A percentile compares a stretch with the other conserved stretches of the same genome.
Conservation (phyloP, 1,284 basidiomycete genomes). For the Trametes versicolor region DNA sequence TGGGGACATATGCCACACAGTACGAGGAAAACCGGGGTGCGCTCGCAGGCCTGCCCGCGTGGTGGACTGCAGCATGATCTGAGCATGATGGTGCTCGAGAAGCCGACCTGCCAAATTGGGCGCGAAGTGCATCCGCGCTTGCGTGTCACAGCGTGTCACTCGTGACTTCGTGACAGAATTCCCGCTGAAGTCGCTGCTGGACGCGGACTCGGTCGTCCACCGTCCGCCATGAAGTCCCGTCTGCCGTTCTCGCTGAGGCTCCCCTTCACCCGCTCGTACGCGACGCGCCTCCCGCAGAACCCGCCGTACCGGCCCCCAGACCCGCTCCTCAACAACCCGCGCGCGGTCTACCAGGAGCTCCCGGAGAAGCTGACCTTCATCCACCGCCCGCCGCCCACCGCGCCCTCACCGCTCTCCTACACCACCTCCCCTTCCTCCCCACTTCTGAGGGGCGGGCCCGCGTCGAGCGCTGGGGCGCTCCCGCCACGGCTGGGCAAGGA, state of each 20-base stretch:
- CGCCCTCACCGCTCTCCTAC: conserved; percentile 74
- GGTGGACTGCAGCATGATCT: too few relatives aligned
- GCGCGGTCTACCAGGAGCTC: conserved; percentile 64
- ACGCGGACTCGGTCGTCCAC: conserved; percentile 10
- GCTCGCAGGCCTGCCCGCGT: background rate
- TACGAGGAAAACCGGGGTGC: background rate
- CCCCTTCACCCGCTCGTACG: conserved; percentile 45
- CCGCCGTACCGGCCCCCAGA: conserved; percentile 73
- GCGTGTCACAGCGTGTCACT: conserved; percentile 7
- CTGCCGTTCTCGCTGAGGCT: conserved; percentile 30
- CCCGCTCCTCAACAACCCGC: conserved; percentile 67
- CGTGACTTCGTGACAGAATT: conserved; percentile 11
- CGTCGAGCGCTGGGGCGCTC: conserved; percentile 48
- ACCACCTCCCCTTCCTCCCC: conserved; percentile 75
- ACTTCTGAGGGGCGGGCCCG: conserved; percentile 55
- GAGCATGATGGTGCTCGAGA: background rate
- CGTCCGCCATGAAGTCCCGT: conserved; percentile 35
- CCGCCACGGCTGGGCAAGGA: conserved; percentile 53
- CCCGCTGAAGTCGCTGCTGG: background rate
- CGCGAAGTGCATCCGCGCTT: background rate
- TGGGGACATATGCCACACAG: background rate
- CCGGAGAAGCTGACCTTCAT: conserved; percentile 75
- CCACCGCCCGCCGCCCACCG: conserved; percentile 79
- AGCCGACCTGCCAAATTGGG: conserved; percentile 15
- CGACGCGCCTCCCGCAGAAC: conserved; percentile 56